Percentiles rank a stretch among this genome's conserved stretches.
Evolutionary conservation across 805 yeast species (phyloP).

Genomic region (Hanseniaspora vineae): DNA sequence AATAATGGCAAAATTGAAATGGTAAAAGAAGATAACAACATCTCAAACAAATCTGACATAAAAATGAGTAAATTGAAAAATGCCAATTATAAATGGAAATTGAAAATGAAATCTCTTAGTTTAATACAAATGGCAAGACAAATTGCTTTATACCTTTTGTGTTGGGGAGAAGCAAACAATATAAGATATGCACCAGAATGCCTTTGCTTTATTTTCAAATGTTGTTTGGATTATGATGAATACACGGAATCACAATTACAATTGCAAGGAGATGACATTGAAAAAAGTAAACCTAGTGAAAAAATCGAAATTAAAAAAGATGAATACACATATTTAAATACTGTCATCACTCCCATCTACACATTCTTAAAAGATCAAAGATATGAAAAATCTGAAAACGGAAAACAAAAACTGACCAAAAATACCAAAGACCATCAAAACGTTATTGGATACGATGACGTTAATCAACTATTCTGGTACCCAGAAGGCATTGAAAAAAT

Average conservation of each 20-base stretch:
- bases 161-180: slow-evolving; percentile 90
- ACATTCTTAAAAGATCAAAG: slow-evolving; percentile 56
- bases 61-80: slow-evolving; percentile 39
- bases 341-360: slow-evolving; percentile 64
- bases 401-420: slow-evolving; percentile 37
- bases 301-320: slow-evolving; percentile 22
- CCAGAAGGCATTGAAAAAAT: slow-evolving; percentile 53
- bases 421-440: slow-evolving; percentile 60
- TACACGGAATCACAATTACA: slow-evolving; percentile 22
- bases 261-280: background rate
- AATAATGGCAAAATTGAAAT: slow-evolving; percentile 17
- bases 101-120: slow-evolving; percentile 40
- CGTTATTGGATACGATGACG: slow-evolving; percentile 79
- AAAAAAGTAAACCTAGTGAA: background rate
- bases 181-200: slow-evolving; percentile 84
- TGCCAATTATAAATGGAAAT: slow-evolving; percentile 74
- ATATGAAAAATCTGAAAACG: slow-evolving; percentile 32
- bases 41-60: slow-evolving; percentile 31
- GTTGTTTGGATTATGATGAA: slow-evolving; percentile 63
- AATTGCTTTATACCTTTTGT: slow-evolving; percentile 51
- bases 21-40: background rate
- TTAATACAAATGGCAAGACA: slow-evolving; percentile 54
- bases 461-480: slow-evolving; percentile 82
- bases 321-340: slow-evolving; percentile 39
- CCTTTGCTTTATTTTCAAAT: slow-evolving; percentile 69